phyloP scores from a whole-genome alignment of 2,329 filamentous ascomycete genomes.

The Fusarium neocosmosporiellum region DNA sequence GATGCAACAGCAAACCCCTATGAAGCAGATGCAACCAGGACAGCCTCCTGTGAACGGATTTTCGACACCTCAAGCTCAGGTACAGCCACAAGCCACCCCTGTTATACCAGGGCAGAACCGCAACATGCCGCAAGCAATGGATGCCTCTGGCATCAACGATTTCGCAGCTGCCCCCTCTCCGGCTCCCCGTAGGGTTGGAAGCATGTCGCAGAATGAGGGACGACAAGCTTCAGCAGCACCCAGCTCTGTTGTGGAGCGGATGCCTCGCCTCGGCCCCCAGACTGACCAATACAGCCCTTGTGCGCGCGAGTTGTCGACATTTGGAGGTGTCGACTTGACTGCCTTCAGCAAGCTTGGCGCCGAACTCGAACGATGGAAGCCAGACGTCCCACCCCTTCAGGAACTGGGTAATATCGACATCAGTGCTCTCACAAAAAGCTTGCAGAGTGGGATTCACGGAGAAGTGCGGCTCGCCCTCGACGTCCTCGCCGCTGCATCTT shows the following conservation, averaged over 20 bases:
- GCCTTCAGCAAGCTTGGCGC: constrained; percentile 72
- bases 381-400: constrained; percentile 77
- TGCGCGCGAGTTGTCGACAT: constrained; percentile 65
- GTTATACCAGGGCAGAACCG: constrained; percentile 54
- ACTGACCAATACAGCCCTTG: constrained; percentile 67
- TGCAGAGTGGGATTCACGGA: constrained; percentile 89
- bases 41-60: constrained; percentile 53
- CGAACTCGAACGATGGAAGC: constrained; percentile 75
- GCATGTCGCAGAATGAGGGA: constrained; percentile 52
- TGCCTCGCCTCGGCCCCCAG: constrained; percentile 56
- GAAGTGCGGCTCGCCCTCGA: constrained; percentile 94
- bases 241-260: constrained; percentile 40
- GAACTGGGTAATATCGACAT: constrained; percentile 93
- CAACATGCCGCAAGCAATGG: constrained; percentile 63
- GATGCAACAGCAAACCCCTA: constrained; percentile 51
- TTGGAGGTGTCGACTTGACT: constrained; percentile 79
- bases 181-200: constrained; percentile 54
- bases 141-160: constrained; percentile 50
- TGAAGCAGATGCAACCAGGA: constrained; percentile 57
- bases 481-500: constrained; percentile 75
- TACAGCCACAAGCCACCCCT: constrained; percentile 35
- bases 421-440: constrained; percentile 85
- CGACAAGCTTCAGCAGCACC: constrained; percentile 39
- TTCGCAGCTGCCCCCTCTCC: constrained; percentile 60
- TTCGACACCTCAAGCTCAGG: constrained; percentile 48